Conservation (phyloP, 768 basidiomycete species). For the Rickenella mellea region DNA sequence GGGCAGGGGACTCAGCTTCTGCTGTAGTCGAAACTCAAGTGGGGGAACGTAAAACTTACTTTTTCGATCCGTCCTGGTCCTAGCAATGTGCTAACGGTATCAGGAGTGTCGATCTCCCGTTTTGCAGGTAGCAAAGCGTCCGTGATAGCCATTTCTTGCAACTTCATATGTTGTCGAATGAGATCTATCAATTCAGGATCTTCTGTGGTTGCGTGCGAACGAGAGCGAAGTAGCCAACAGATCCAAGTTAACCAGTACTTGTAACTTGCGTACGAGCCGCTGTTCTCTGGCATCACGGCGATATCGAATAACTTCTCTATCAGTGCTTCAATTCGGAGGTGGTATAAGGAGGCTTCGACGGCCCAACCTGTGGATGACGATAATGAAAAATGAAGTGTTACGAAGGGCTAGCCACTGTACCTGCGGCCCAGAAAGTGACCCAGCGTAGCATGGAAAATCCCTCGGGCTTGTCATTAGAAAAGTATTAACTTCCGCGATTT, state of each 20-base stretch:
- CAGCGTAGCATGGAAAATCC: constrained; percentile 20
- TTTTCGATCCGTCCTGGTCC: constrained; percentile 19
- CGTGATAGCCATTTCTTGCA: constrained; percentile 16
- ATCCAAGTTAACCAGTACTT: too few relatives aligned
- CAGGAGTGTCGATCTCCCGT: constrained; percentile 18
- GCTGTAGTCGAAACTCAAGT: too few relatives aligned
- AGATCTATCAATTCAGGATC: too few relatives aligned
- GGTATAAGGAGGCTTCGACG: too few relatives aligned
- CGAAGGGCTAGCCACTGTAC: constrained; percentile 6
- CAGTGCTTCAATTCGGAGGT: too few relatives aligned
- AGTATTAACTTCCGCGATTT: constrained; percentile 21
- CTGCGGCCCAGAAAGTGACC: constrained; percentile 23
- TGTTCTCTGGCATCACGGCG: too few relatives aligned
- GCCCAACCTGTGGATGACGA: background rate
- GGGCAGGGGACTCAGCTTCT: too few relatives aligned
- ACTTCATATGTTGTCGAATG: constrained; percentile 13
- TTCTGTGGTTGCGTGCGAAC: too few relatives aligned
- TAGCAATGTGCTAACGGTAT: constrained; percentile 17
- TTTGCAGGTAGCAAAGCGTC: constrained; percentile 14
- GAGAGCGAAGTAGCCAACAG: too few relatives aligned
- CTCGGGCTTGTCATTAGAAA: constrained; percentile 14
- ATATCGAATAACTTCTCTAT: too few relatives aligned
- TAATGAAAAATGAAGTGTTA: background rate
- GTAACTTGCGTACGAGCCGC: too few relatives aligned
- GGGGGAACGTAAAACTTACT: constrained; percentile 11